Evolutionary conservation across 768 basidiomycete species (phyloP).

Genomic region (Boletellus ananiceps): DNA sequence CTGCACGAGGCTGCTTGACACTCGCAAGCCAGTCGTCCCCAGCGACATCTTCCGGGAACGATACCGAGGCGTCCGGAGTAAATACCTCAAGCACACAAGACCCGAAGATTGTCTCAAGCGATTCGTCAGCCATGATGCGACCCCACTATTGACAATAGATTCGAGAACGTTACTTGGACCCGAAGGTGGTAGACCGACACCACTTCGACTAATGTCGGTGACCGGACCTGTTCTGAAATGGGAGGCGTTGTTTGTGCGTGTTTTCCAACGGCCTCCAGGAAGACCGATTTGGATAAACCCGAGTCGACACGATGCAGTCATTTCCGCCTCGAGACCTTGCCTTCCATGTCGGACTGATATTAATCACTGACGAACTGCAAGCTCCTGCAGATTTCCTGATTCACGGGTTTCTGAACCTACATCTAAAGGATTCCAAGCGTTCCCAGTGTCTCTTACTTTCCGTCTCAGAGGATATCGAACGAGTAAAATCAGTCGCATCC

Average conservation of each 20-base stretch:
- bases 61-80: slow-evolving; percentile 60
- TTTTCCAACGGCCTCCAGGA: slow-evolving; percentile 18
- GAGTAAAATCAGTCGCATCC: slow-evolving; percentile 60
- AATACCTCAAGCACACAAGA: slow-evolving; percentile 56
- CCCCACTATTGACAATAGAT: not conserved
- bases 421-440: slow-evolving; percentile 43
- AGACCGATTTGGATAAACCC: slow-evolving; percentile 15
- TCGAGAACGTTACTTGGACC: no score
- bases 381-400: slow-evolving; percentile 74
- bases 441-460: slow-evolving; percentile 51
- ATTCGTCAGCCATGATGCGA: slow-evolving; percentile 31
- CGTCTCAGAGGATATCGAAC: slow-evolving; percentile 49
- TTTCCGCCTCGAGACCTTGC: slow-evolving; percentile 52
- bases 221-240: not conserved
- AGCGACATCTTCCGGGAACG: slow-evolving; percentile 46
- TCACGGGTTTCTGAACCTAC: slow-evolving; percentile 46
- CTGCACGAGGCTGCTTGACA: slow-evolving; percentile 39
- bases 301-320: slow-evolving; percentile 31
- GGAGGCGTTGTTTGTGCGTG: slow-evolving; percentile 11
- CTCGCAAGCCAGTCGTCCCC: slow-evolving; percentile 55
- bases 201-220: no score
- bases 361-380: slow-evolving; percentile 67
- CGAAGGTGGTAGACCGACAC: no score
- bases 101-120: slow-evolving; percentile 61
- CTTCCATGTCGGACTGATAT: slow-evolving; percentile 46